Percentiles rank a stretch among this genome's conserved stretches.
These are phyloP conservation scores for Geosmithia putterillii DNA, from an alignment of 2,329 filamentous ascomycete species.

Conservation along the genomic window DNA sequence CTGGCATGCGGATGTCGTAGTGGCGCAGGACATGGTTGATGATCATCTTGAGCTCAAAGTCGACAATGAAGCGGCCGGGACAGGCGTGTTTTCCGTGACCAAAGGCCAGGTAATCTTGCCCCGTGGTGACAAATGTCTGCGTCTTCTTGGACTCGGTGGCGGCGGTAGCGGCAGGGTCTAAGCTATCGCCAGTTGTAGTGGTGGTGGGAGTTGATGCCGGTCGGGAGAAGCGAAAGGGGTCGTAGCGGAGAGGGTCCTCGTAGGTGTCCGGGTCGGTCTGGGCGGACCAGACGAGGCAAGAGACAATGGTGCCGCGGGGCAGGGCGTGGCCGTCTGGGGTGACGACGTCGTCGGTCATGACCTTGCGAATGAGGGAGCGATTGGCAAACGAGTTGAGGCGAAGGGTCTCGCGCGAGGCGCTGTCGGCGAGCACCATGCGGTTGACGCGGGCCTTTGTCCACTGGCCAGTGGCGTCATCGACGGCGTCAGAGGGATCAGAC, in stretches of 20 bases:
- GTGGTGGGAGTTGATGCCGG: too few species aligned
- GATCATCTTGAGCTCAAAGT: conserved; percentile 23
- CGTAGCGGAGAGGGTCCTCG: conserved; percentile 21
- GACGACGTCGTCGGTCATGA: conserved; percentile 12
- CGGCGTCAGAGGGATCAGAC: conserved; percentile 5
- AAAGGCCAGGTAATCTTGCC: conserved; percentile 19
- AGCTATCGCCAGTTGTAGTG: background rate
- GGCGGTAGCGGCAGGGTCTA: too few species aligned
- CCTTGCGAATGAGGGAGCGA: conserved; percentile 11
- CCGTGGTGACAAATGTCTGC: conserved; percentile 15
- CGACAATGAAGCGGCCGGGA: conserved; percentile 24
- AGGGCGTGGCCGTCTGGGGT: conserved; percentile 18
- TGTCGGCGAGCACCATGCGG: conserved; percentile 25
- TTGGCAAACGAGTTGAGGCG: conserved; percentile 10
- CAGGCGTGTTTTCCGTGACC: conserved; percentile 25
- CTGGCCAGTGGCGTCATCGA: background rate
- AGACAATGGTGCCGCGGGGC: conserved; percentile 17
- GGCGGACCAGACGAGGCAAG: conserved; percentile 16
- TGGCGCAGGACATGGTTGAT: conserved; percentile 16
- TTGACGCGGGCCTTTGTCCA: conserved; percentile 27
- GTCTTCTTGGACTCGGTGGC: background rate
- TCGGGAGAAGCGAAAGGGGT: conserved; percentile 27
- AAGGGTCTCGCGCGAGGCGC: conserved; percentile 28
- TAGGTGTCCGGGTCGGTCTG: conserved; percentile 16
- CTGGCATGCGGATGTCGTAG: conserved; percentile 15